Evolutionary conservation across 2,329 filamentous ascomycete species (phyloP), one percentile per base, ranked within the genome.

Genomic region (Penicillium digitatum): DNA sequence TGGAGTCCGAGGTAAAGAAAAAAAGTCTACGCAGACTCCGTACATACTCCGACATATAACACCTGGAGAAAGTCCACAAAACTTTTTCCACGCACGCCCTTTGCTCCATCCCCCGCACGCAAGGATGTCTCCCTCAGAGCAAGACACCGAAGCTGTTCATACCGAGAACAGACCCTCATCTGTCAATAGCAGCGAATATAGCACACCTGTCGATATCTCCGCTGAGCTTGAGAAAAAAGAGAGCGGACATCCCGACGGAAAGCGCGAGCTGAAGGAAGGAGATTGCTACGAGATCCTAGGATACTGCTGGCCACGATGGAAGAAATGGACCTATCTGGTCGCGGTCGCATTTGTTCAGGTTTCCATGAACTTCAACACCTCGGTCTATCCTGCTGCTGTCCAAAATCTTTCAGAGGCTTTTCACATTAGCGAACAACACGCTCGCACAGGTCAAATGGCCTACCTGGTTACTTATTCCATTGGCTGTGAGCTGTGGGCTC

Each of bases 401-500:
- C 71, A 74, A 1, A 84, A 83, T n/a, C 84, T 89, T 40, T 73
- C 81, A 0, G 73, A 84, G 22, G 79, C 88, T 52, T 92, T 88
- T 61, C 60, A 74, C 35, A 85, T 92, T 55, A 85, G 83, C 57
- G 75, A 76, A 10, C 86, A 88, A 67, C 81, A 81, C 8, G 87
- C 85, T 1, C 81, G 87, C 47, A 79, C 82, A 35, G 88, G 87
- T 59, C 87, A 88, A 58, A 85, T 87, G 72, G 81, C 89, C 61
- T 93, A 91, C 73, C 74, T 92, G 22, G 79, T 92, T 48, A 74
- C 84, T 2, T 92, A 93, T 68, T 88, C 88, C 31, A 89, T 93
- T 67, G 89, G 89, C 11, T 92, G 89, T 67, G 89, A 92, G 71
- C 79, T 91, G 0, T 92, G 89, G 89, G 89, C 89, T 0, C 89